Base-by-base conservation (phyloP, 2,329 filamentous ascomycete species). In the Calonectria hongkongensis region DNA sequence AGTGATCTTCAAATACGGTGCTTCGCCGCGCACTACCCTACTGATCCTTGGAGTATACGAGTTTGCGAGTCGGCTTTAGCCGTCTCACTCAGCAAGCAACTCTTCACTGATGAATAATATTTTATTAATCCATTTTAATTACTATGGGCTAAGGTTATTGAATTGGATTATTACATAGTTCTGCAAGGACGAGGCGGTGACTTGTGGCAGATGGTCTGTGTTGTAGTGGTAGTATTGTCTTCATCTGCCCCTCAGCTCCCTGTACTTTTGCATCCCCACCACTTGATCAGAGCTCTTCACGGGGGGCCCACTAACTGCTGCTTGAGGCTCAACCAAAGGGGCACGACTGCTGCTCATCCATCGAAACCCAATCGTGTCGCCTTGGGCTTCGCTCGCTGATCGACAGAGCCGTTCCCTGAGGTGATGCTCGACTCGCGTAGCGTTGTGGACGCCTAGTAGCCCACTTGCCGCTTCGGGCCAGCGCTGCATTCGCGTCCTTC, bases 361-460 rank as follows among this genome's bases (percentile, higher is more conserved):
- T 28, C 15, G 9, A 9, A 56, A 58, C n/a, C 33, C 51, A 39
- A 58, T 47, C 43, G 43, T 21, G 43, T 3, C 43, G 30, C 21
- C 18, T 15, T n/a, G 27, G 16, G 25, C 7, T 28, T 51, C 21
- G 10, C 30, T 41, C 30, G 13, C 16, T 36, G 33, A 58, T 58
- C 54, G 54, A 21, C 54, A 58, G 12, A 4, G 13, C 21, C 6
- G 54, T 28, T n/a, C 13, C 13, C 21, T 6, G 2, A n/a, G 28
- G 21, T 33, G 18, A 33, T 41, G 33, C 54, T 58, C 54, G 54
- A 58, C 54, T 58, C 54, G 54, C 54, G 54, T 58, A 58, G 54
- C 54, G 54, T 21, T 7, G n/a, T 16, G 3, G 30, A 6, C 10
- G 12, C 33, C 3, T 36, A 5, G 12, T 3, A 25, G 16, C 12